These are phyloP conservation scores for Teunomyces atbi DNA, from an alignment of 805 yeast species.

Conservation along the genomic window DNA sequence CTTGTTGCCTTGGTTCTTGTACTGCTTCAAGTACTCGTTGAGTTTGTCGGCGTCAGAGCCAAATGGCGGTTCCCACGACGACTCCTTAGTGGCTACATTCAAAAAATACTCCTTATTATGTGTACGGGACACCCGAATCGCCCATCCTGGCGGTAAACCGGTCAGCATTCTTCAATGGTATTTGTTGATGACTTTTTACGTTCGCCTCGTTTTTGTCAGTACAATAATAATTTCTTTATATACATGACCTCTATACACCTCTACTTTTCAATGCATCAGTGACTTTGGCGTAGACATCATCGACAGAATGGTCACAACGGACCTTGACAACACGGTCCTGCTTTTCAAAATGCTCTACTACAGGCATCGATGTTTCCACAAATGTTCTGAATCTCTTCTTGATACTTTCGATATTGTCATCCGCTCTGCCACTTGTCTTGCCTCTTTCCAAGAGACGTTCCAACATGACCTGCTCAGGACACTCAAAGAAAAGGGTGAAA, in stretches of 20 bases:
- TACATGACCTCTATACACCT: constrained; percentile 21
- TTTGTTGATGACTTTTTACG: background rate
- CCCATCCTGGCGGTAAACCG: constrained; percentile 89
- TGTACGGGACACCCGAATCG: constrained; percentile 70
- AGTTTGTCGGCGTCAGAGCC: constrained; percentile 69
- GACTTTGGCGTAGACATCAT: constrained; percentile 70
- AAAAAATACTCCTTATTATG: constrained; percentile 83
- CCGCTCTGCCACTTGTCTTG: constrained; percentile 90
- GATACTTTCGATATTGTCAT: constrained; percentile 89
- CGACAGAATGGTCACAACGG: constrained; percentile 77
- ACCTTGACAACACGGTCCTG: constrained; percentile 76
- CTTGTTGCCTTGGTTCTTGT: constrained; percentile 34
- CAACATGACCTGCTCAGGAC: constrained; percentile 82
- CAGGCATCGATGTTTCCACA: constrained; percentile 89
- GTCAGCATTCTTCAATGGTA: constrained; percentile 31
- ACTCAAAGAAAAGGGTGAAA: constrained; percentile 73
- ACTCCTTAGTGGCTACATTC: constrained; percentile 65
- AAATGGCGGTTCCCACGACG: constrained; percentile 89
- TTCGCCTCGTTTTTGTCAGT: background rate
- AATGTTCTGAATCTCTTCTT: constrained; percentile 86
- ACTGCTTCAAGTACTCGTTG: constrained; percentile 51
- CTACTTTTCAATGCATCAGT: constrained; percentile 55
- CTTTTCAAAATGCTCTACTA: constrained; percentile 75
- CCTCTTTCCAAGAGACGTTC: constrained; percentile 85
- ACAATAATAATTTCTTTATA: background rate